Base-by-base conservation (phyloP, 306 rosid species). In the Psophocarpus tetragonolobus region DNA sequence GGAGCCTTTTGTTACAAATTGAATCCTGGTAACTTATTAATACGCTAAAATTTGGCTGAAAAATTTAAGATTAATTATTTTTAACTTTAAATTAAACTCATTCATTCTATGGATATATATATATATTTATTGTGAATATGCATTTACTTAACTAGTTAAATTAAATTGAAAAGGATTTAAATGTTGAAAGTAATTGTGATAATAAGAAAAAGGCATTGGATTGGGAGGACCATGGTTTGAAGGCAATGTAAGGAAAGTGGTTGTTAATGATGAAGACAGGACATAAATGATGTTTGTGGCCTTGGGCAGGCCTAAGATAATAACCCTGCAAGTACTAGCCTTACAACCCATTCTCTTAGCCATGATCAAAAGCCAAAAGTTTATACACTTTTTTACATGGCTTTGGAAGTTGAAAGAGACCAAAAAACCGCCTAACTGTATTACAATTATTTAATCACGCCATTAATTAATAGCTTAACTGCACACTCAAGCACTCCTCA, bases 261-360 rank as follows among this genome's bases (percentile, higher is more conserved):
- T 76, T 36, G 54, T 66, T 76, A n/a, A 21, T 66, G 65, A 65
- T 51, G 81, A 66, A 51, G 69, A 58, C 57, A 38, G 11, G 64
- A 32, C 57, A 66, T 67, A 51, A 41, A 65, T 15, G 24, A 44
- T 30, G 20, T 42, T 67, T 41, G 72, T 17, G 54, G 50, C 70
- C n/a, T 29, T 29, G 60, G 26, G 41, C 39, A 63, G 39, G 12
- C 41, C 66, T 64, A 0, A 4, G 51, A 54, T 39, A 58, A 14
- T 41, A 15, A 74, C 70, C 48, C 36, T 17, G 3, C 1, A 73
- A 56, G 64, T 35, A 53, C 51, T 21, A 21, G 36, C 66, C 51
- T 53, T 54, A 14, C 71, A 29, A 32, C 32, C 18, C 44, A 18
- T 67, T 41, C 57, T 67, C 17, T 18, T 42, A 0, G 35, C n/a